Percentiles rank a stretch among this genome's conserved stretches.
Conservation (phyloP, 306 rosid genomes). For the Cicer arietinum region DNA sequence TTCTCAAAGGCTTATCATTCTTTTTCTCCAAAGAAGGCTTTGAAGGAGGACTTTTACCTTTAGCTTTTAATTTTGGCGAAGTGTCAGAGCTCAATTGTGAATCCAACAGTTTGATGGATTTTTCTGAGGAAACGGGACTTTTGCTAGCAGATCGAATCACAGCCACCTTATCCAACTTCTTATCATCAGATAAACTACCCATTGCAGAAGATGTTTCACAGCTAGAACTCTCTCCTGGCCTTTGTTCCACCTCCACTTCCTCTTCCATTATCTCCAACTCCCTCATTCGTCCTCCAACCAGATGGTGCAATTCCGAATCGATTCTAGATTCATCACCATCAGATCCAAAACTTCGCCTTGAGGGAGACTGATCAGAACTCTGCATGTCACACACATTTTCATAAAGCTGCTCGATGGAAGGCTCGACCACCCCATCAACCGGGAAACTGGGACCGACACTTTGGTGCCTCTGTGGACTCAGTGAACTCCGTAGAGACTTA, state of each 20-base stretch:
- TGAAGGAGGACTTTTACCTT: constrained; percentile 58
- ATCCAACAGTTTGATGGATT: constrained; percentile 53
- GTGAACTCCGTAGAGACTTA: constrained; percentile 55
- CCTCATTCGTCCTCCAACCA: constrained; percentile 93
- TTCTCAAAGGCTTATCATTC: constrained; percentile 55
- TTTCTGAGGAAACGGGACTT: constrained; percentile 58
- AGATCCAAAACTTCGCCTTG: constrained; percentile 84
- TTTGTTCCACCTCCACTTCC: constrained; percentile 61
- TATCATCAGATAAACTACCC: constrained; percentile 53
- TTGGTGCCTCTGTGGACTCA: constrained; percentile 51
- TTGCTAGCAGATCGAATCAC: constrained; percentile 55
- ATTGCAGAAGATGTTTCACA: constrained; percentile 61
- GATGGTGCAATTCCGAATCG: constrained; percentile 87
- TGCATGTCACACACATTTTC: constrained; percentile 98
- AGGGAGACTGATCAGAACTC: constrained; percentile 93
- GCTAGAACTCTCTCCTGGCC: constrained; percentile 53
- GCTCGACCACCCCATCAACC: constrained; percentile 64
- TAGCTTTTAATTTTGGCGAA: constrained; percentile 57
- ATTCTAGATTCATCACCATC: constrained; percentile 96
- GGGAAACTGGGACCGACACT: constrained; percentile 36
- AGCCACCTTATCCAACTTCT: constrained; percentile 55
- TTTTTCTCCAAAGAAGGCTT: constrained; percentile 58
- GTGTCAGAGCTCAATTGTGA: constrained; percentile 46
- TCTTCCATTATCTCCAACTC: constrained; percentile 97
- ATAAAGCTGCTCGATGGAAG: constrained; percentile 92